These are phyloP conservation scores for Chalciporus chontae DNA, from an alignment of 768 basidiomycete species.

Conservation along the genomic window DNA sequence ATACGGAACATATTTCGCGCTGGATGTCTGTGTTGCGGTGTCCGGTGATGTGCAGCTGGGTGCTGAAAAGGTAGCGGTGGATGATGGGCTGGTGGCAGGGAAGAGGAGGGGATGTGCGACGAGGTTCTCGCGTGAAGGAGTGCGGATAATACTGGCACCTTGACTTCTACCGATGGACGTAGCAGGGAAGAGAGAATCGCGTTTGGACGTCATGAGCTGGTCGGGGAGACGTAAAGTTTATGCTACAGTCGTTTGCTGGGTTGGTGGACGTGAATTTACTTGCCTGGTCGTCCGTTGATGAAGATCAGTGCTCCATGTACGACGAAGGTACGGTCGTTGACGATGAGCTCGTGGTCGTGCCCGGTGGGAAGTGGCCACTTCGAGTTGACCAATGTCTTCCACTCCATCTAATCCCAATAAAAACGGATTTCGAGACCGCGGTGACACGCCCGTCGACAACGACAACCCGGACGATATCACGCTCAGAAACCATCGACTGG, in stretches of 20 bases:
- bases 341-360: too few species aligned
- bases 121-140: slow-evolving; percentile 51
- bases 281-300: too few species aligned
- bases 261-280: not conserved
- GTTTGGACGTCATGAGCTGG: slow-evolving; percentile 32
- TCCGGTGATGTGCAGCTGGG: slow-evolving; percentile 27
- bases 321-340: too few species aligned
- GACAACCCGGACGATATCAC: slow-evolving; percentile 22
- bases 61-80: slow-evolving; percentile 24
- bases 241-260: not conserved
- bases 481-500: slow-evolving; percentile 32
- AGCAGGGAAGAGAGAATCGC: slow-evolving; percentile 43
- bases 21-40: not conserved
- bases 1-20: slow-evolving; percentile 66
- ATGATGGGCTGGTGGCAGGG: slow-evolving; percentile 33
- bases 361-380: too few species aligned
- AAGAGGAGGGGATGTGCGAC: slow-evolving; percentile 66
- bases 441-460: slow-evolving; percentile 6
- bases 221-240: not conserved
- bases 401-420: slow-evolving; percentile 1
- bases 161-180: slow-evolving; percentile 53
- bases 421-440: slow-evolving; percentile 26
- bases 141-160: slow-evolving; percentile 40
- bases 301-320: too few species aligned
- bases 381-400: slow-evolving; percentile 12